These are phyloP conservation scores for Eleusine coracana DNA, from an alignment of 176 grass and related monocot species.

Conservation along the genomic window DNA sequence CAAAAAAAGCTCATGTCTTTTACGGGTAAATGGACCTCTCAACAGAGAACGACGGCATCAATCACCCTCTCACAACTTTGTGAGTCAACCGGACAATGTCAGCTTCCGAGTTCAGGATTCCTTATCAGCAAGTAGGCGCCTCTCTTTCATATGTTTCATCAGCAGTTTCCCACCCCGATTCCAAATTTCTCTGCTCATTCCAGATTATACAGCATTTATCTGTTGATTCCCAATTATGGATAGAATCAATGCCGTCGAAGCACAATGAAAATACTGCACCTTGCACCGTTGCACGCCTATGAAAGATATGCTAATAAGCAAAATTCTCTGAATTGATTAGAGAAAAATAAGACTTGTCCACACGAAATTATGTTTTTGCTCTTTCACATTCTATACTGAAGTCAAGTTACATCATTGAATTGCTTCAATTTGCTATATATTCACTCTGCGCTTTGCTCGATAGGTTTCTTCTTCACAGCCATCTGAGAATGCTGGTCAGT, in stretches of 20 bases:
- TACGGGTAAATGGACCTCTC: constrained; percentile 7
- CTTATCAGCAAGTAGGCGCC: constrained; percentile 57
- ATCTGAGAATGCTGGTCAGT: constrained; percentile 63
- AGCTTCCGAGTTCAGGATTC: constrained; percentile 63
- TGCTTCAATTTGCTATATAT: constrained; percentile 20
- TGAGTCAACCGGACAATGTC: constrained; percentile 48
- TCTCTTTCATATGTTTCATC: not conserved
- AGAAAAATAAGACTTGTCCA: not conserved
- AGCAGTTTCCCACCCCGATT: not conserved
- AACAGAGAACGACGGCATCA: constrained; percentile 11
- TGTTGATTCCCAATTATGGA: not conserved
- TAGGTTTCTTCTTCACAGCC: constrained; percentile 72
- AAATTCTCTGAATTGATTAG: not conserved
- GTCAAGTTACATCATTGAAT: not conserved
- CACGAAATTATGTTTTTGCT: not conserved
- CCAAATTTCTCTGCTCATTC: not conserved
- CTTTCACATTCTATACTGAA: not conserved
- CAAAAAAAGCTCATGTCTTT: not conserved
- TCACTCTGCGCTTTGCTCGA: constrained; percentile 33
- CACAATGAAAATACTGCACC: not conserved
- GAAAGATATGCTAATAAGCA: not conserved
- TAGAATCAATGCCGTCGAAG: not conserved
- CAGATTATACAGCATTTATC: not conserved
- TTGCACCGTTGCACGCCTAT: not conserved
- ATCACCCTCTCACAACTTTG: constrained; percentile 29